Base-by-base conservation (phyloP, 2,329 filamentous ascomycete species). In the Monilinia fructigena region DNA sequence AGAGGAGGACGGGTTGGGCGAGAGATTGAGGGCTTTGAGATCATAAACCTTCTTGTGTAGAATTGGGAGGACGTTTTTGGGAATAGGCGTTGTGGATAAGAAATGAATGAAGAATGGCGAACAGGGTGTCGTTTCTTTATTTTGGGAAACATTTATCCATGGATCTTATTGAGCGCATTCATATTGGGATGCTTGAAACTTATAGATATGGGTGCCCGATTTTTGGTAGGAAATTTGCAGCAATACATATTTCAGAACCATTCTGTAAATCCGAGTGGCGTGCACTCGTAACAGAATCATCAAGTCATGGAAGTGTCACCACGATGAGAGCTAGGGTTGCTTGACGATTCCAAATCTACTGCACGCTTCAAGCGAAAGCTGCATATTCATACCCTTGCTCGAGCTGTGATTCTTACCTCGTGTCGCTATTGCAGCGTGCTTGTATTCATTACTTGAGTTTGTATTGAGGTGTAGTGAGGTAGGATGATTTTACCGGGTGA, bases 1-100 rank as follows among this genome's bases (percentile, higher is more conserved):
- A 75, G 88, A 92, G 76, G 91, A 94, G 77, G 90, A 94, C 75
- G 89, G 87, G 38, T 80, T 94, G 71, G 83, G 82, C 4, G 83
- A 86, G 78, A 78, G 84, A 67, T 77, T 86, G 73, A 79, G 83
- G 67, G 84, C 84, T 31, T 74, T 86, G 75, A 79, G 84, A 58
- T 61, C 65, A 28, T 66, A 52, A 14, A 48, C 47, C 5, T 60
- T 16, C 18, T n/a, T 8, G 20, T n/a, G n/a, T 23, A 40, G 31
- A 55, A 38, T 23, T 55, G 31, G 31, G 31, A 28, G 45, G 35
- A 40, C 35, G 28, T 50, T 50, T 61, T 61, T 61, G 58, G 58
- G 58, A 50, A 50, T 40, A 61, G 58, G 58, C 58, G 58, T 61
- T 61, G 45, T 50, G 58, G 58, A 40, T 14, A 50, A 61, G 31